Base-by-base conservation (phyloP, 139 green algal species). In the Chlorella vulgaris region DNA sequence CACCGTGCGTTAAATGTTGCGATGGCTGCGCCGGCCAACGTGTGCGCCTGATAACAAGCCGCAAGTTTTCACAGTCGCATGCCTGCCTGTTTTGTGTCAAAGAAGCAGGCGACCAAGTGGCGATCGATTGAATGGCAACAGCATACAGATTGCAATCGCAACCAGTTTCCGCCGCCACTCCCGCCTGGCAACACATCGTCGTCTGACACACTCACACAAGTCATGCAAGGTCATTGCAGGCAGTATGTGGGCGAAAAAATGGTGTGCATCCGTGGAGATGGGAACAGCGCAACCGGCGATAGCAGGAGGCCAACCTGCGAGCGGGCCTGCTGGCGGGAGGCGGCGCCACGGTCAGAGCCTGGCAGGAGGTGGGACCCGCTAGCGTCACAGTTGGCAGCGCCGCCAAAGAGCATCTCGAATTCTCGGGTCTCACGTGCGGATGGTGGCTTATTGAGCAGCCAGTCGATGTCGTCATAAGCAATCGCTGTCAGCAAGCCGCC, bases 401-500 rank as follows among this genome's bases (percentile, higher is more conserved):
- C 73, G 35, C 53, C 73, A 69, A 79, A 79, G 5, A 79, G 36
- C 73, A 79, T 42, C 1, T 79, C 73, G 28, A 79, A 79, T 35
- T 79, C 73, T 8, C 73, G 53, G 7, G 73, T 35, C 8, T 79
- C 73, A 8, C 31, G 19, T 28, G 73, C 73, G 0, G 53, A 67
- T 36, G 53, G 22, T 1, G 73, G 53, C 65, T 83, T 33, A 28
- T 47, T 43, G 13, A 83, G 67, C 66, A 83, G 65, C 77, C 66
- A 69, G 36, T 83, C 77, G 24, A 83, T 36, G 6, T 83, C 77
- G 39, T 76, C 55, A 3, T 24, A n/a, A 24, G 51, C 55, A 10
- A n/a, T 28, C 7, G 2, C 66, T 7, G 38, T 1, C 24, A 38
- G 66, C 66, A 36, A 10, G 8, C 22, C 69, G 13, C 42, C 42